Base-by-base conservation (phyloP, 345 rosid genomes). In the Salix exigua region DNA sequence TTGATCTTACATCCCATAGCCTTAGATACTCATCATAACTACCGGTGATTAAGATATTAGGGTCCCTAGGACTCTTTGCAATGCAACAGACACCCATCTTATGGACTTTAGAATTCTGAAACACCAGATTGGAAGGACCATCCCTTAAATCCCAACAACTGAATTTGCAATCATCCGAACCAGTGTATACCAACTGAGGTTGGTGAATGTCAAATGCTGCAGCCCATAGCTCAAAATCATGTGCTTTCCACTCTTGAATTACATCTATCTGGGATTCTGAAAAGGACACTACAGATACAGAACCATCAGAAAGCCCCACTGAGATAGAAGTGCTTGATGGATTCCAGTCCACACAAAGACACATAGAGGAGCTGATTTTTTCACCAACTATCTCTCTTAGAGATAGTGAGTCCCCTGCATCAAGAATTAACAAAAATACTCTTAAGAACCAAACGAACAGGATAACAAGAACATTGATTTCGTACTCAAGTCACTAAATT, bases 151-250 rank as follows among this genome's bases (percentile, higher is more conserved):
- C 97, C 94, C 94, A 91, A 75, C 97, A 88, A 73, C 87, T 81
- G 83, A 93, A 90, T 76, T 89, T 95, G 84, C 97, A 96, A 85
- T 96, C 99, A 86, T 96, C 99, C 0, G 99, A 89, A 51, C 98
- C 97, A 2, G 95, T 89, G 73, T 92, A 93, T 35, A 89, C 86
- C 81, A 93, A 74, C 30, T 87, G 84, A 5, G 91, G 88, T 77
- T 90, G 93, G 86, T 90, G 90, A 58, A 87, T 79, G 76, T 91
- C 98, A 8, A 96, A 96, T 28, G 92, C 78, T 73, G 97, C 84
- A 6, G 97, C 87, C 97, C 98, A 96, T 55, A 90, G 75, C 83
- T 96, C 98, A 60, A 91, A 93, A 18, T 88, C 97, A 68, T 91
- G 98, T 12, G 91, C 97, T 82, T 91, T 89, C 97, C 97, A 95